Base-by-base conservation (phyloP, 2,329 filamentous ascomycete species). In the Elsinoe necatrix region DNA sequence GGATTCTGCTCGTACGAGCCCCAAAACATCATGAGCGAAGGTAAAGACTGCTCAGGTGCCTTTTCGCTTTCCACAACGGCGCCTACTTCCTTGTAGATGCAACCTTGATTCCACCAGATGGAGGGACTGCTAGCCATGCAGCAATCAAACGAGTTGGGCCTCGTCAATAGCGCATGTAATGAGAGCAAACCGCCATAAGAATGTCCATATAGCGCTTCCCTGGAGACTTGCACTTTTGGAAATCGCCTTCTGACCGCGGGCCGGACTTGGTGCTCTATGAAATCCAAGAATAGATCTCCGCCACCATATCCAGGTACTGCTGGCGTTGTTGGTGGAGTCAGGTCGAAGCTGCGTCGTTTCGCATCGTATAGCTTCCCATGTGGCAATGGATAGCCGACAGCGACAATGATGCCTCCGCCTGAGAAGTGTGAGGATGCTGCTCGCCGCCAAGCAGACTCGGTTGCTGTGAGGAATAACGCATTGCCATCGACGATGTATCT, bases 181-280 rank as follows among this genome's bases (percentile, higher is more conserved):
- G 70, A 66, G 47, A 79, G 78, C 0, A 79, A 65, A 0, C 75
- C 77, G 1, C 75, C 76, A 23, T 75, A 77, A 0, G 76, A 79
- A 57, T 79, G 76, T 0, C 76, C 77, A 39, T 72, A 77, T 0
- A 79, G 64, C 0, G 73, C 77, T 50, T 73, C 73, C 21, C 69
- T 69, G 1, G 65, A 63, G 14, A 71, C 67, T 0, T 59, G 61
- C 1, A 69, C 61, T n/a, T 63, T 65, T 1, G 62, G 66, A 57
- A 66, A 75, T 8, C 52, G 50, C 25, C 29, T 27, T 23, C 27
- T 16, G 18, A 58, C 57, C 23, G 59, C 65, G 23, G 71, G 66
- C 54, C 71, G 71, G 2, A 77, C 66, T 2, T 69, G 65, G 1
- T 67, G 65, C 47, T 73, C 65, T 25, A 78, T 73, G 56, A 76